Evolutionary conservation across 1,139 yeast species (phyloP).

Genomic region (Diutina scorzettiae): DNA sequence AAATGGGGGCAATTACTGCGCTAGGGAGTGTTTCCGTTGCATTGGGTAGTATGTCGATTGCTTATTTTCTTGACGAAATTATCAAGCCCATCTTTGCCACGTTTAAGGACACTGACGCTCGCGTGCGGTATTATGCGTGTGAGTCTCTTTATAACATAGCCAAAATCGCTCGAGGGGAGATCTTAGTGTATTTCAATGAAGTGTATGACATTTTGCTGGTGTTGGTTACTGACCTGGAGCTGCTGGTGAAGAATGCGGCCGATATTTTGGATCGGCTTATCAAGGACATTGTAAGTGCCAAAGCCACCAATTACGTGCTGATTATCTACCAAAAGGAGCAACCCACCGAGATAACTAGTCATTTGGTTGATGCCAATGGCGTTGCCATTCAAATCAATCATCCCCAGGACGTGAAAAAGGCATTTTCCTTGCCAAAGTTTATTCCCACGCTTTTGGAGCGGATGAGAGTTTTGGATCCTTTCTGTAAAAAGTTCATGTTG

Average conservation of each 20-base stretch:
- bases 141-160: constrained; percentile 94
- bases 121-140: constrained; percentile 94
- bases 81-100: constrained; percentile 92
- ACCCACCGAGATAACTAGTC: neutral
- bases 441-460: constrained; percentile 85
- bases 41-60: constrained; percentile 36
- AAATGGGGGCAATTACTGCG: constrained; percentile 42
- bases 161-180: constrained; percentile 93
- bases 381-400: constrained; percentile 50
- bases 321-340: constrained; percentile 37
- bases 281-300: constrained; percentile 92
- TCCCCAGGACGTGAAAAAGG: constrained; percentile 51
- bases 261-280: constrained; percentile 82
- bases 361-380: constrained; percentile 21
- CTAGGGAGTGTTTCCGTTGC: constrained; percentile 40
- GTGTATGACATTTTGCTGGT: constrained; percentile 87
- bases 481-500: constrained; percentile 80
- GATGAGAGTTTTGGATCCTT: constrained; percentile 85
- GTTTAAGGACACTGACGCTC: constrained; percentile 92
- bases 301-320: constrained; percentile 86
- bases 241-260: constrained; percentile 91
- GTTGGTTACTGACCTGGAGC: constrained; percentile 83
- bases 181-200: constrained; percentile 81
- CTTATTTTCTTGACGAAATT: constrained; percentile 67
- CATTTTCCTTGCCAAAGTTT: constrained; percentile 79